Base-by-base conservation (phyloP, 2,329 filamentous ascomycete species). In the Tolypocladium amazonense region DNA sequence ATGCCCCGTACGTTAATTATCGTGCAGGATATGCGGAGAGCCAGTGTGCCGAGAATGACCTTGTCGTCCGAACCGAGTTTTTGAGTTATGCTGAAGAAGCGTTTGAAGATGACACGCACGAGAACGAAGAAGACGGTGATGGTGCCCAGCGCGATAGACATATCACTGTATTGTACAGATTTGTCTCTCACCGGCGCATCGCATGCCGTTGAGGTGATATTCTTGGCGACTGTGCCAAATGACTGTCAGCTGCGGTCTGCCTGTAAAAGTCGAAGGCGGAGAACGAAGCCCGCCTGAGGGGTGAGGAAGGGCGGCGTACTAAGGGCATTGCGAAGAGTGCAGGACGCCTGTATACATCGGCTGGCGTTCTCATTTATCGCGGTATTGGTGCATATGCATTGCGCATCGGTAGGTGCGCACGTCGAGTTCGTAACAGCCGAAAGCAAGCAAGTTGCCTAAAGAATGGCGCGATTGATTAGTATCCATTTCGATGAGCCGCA, bases 51-150 rank as follows among this genome's bases (percentile, higher is more conserved):
- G 15, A 74, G 50, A 41, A 74, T 65, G 53, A 69, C 65, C 67
- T 70, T 72, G 64, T 77, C 75, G 62, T 76, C 74, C 7, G 70
- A 58, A 8, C 65, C 70, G 8, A 76, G 68, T 0, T 66, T 63
- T 20, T 68, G 58, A 27, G 68, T 71, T 1, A 66, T 63, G 3
- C 67, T 64, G n/a, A 74, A 70, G 30, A 76, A 67, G 20, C 72
- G 63, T 45, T 68, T 71, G 55, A 69, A 71, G 3, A 66, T 60
- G 8, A 77, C 68, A 20, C 78, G 77, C 15, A 73, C 60, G 4
- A 70, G 59, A 18, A 78, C 67, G 56, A 75, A 70, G 52, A 71
- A 64, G n/a, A 71, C 64, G 2, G 63, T 38, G 12, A 59, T 37
- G 6, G 33, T 37, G 50, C 59, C 56, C 0, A 61, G 30, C 6